Evolutionary conservation across 495 filamentous ascomycete species (phyloP).

Genomic region (Cercophora samala): DNA sequence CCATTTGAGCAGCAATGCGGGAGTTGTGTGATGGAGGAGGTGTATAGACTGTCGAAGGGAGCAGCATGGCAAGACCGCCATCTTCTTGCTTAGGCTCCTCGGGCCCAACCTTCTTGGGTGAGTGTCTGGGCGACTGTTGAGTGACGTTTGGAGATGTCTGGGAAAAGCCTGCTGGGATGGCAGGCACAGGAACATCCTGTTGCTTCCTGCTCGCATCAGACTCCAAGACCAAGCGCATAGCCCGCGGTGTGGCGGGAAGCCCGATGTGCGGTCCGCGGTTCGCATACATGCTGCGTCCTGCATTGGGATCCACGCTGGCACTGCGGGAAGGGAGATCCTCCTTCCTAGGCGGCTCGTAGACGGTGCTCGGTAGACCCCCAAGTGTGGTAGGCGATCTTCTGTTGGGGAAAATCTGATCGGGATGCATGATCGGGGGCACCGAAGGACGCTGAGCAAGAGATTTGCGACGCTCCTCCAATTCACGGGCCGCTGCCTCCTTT

Average conservation of each 20-base stretch:
- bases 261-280: slow-evolving; percentile 57
- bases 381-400: slow-evolving; percentile 21
- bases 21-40: slow-evolving; percentile 41
- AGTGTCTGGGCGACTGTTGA: slow-evolving; percentile 23
- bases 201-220: slow-evolving; percentile 45
- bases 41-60: slow-evolving; percentile 64
- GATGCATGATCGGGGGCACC: slow-evolving; percentile 74
- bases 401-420: slow-evolving; percentile 55
- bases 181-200: slow-evolving; percentile 61
- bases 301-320: slow-evolving; percentile 44
- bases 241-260: slow-evolving; percentile 77
- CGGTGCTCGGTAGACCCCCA: slow-evolving; percentile 30
- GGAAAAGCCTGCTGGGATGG: slow-evolving; percentile 55
- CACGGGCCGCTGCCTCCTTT: slow-evolving; percentile 76
- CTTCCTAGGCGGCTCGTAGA: slow-evolving; percentile 35
- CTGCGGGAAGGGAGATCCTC: slow-evolving; percentile 43
- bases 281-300: slow-evolving; percentile 44
- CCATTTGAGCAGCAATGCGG: slow-evolving; percentile 42
- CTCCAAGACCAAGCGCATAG: slow-evolving; percentile 76
- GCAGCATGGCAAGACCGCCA: slow-evolving; percentile 37
- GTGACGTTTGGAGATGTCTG: slow-evolving; percentile 29
- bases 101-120: slow-evolving; percentile 27
- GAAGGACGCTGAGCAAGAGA: slow-evolving; percentile 77
- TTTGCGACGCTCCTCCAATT: slow-evolving; percentile 80
- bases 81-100: slow-evolving; percentile 13